A percentile compares a stretch with the other conserved stretches of the same genome.
Conservation (phyloP, 306 rosid species). For the Luffa aegyptiaca region DNA sequence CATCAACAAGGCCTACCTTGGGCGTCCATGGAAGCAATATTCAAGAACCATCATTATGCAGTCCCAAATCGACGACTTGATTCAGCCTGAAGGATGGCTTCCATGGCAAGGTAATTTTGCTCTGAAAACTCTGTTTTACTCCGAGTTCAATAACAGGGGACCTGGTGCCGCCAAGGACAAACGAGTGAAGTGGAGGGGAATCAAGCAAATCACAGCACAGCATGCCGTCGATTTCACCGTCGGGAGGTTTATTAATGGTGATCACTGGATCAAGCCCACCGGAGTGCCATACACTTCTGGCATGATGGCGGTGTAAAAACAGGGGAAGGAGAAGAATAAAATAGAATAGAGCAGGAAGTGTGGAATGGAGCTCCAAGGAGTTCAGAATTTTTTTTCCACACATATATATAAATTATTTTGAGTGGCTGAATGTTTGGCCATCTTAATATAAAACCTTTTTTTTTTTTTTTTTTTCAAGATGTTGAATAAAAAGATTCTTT, state of each 20-base stretch:
- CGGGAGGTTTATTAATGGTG: constrained; percentile 23
- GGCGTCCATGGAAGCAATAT: no score
- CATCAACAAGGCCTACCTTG: no score
- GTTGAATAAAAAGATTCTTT: no score
- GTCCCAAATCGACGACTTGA: not conserved
- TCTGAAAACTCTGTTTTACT: constrained; percentile 27
- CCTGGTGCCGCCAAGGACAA: constrained; percentile 14
- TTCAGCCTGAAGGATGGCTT: constrained; percentile 37
- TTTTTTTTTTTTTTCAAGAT: no score
- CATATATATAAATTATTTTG: no score
- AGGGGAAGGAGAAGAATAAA: not conserved
- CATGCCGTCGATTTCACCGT: constrained; percentile 29
- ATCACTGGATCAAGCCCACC: constrained; percentile 38
- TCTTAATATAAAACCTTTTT: no score
- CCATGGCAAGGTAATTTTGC: constrained; percentile 28
- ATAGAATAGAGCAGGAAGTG: no score
- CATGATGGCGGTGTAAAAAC: not conserved
- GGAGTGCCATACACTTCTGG: constrained; percentile 34
- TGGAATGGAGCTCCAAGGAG: no score
- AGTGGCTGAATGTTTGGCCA: no score
- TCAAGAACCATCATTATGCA: no score
- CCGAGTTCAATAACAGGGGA: constrained; percentile 47
- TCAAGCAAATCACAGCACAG: constrained; percentile 4
- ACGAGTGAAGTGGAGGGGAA: constrained; percentile 48
- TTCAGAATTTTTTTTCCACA: no score